A percentile compares a stretch with the other conserved stretches of the same genome.
phyloP scores from a whole-genome alignment of 1,284 basidiomycete species.

The Rhodotorula sp. region DNA sequence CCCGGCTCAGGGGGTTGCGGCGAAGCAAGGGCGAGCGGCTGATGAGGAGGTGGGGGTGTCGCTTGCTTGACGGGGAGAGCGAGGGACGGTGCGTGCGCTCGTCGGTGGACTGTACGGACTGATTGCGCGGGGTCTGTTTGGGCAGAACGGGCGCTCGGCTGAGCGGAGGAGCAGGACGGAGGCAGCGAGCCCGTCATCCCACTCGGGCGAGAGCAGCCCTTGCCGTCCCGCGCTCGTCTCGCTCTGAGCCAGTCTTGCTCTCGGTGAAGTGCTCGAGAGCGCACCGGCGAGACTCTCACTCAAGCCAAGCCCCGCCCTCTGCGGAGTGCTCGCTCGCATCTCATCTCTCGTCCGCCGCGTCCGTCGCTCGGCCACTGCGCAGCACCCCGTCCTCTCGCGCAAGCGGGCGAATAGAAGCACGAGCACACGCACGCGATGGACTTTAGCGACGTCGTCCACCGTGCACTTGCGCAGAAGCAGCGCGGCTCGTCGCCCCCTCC shows the following conservation, averaged over 20 bases:
- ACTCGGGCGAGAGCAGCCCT: too few relatives aligned
- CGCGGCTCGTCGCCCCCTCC: too few relatives aligned
- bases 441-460: constrained; percentile 26
- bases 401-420: neutral
- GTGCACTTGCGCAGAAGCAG: constrained; percentile 15
- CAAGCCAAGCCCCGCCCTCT: too few relatives aligned
- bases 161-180: neutral
- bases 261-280: too few relatives aligned
- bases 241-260: neutral
- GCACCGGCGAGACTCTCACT: too few relatives aligned
- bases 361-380: neutral
- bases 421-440: constrained; percentile 8
- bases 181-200: neutral
- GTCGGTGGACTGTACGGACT: too few relatives aligned
- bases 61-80: too few relatives aligned
- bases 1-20: neutral
- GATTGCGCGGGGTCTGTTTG: too few relatives aligned
- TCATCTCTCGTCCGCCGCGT: too few relatives aligned
- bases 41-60: neutral
- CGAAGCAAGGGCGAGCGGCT: neutral
- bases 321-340: too few relatives aligned
- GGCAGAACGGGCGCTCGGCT: too few relatives aligned
- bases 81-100: too few relatives aligned
- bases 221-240: neutral
- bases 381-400: neutral